Base-by-base conservation (phyloP, 495 filamentous ascomycete genomes). In the Penicillium flavigenum region DNA sequence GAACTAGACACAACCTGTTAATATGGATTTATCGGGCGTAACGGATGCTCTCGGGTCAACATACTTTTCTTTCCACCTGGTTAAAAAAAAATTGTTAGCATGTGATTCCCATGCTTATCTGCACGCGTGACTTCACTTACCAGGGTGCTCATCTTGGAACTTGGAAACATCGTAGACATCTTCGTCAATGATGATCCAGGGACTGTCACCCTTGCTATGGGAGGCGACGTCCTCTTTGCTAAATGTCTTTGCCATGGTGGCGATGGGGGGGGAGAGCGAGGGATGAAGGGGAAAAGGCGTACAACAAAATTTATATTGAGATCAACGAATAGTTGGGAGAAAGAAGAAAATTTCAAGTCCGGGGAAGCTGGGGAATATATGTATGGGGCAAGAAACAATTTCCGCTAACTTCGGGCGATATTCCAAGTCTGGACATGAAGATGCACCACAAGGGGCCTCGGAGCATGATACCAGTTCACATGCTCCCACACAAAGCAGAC, bases 121-220 rank as follows among this genome's bases (percentile, higher is more conserved):
- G 8, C 54, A 47, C 56, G 42, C 59, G 56, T 61, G 59, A 19
- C 1, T 45, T 31, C 2, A 63, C 78, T 63, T 81, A 88, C 88
- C 90, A 68, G 91, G 92, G 73, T 96, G 92, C 62, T 97, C 91
- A 54, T 95, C 87, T 73, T 94, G 90, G 66, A 96, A 96, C 66
- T 90, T 90, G 60, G 91, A 94, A 61, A 99, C 71, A 71, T 99
- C 94, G 68, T 96, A 99, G 46, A 98, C 95, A 72, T 98, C 93
- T 58, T 92, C 90, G 62, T 98, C 95, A 52, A 99, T 83, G 47
- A 96, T 81, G 64, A 99, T 87, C 84, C 87, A 98, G 50, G 97
- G 81, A 61, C 85, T 88, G 63, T 92, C 86, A 44, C 85, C 72
- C 74, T 91, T 96, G 79, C 88, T 94, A 72, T 99, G 90, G 73